Percentiles rank a stretch among this genome's conserved stretches.
phyloP scores from a whole-genome alignment of 2,329 filamentous ascomycete genomes.

The Stagonosporopsis chrysanthemi region DNA sequence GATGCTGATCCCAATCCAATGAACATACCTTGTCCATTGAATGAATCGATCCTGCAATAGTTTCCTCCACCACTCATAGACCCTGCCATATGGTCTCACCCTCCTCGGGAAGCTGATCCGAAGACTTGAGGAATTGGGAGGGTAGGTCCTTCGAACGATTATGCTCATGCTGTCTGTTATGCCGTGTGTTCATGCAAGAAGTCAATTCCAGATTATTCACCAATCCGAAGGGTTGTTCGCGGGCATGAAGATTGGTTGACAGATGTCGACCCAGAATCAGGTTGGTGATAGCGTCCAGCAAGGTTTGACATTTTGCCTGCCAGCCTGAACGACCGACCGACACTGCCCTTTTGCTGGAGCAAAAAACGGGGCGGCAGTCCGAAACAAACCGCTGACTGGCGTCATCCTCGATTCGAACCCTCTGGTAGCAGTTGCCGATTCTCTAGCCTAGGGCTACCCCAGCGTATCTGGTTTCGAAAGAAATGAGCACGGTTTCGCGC shows the following conservation, averaged over 20 bases:
- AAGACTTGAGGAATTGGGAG: background rate
- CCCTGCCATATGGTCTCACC: conserved; percentile 1
- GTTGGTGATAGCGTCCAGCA: conserved; percentile 4
- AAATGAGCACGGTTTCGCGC: conserved; percentile 18
- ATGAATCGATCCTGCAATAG: conserved; percentile 7
- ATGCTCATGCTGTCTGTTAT: conserved; percentile 4
- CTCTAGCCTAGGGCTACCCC: conserved; percentile 19
- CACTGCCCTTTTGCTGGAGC: conserved; percentile 12
- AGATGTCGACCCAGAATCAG: conserved; percentile 1
- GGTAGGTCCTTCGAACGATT: background rate
- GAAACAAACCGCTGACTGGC: conserved; percentile 18
- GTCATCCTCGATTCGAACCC: conserved; percentile 6
- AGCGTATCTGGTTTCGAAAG: conserved; percentile 27
- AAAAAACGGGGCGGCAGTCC: conserved; percentile 6
- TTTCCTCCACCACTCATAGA: conserved; percentile 20
- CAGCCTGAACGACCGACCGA: background rate
- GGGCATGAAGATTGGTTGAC: conserved; percentile 6
- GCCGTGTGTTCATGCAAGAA: conserved; percentile 2
- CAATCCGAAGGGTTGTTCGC: background rate
- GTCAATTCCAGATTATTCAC: background rate
- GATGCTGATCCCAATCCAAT: conserved; percentile 16
- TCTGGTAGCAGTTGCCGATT: conserved; percentile 14
- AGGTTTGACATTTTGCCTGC: conserved; percentile 9
- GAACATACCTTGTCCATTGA: conserved; percentile 1
- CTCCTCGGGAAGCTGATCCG: background rate